Base-by-base conservation (phyloP, 345 rosid species). In the Clausena lansium region DNA sequence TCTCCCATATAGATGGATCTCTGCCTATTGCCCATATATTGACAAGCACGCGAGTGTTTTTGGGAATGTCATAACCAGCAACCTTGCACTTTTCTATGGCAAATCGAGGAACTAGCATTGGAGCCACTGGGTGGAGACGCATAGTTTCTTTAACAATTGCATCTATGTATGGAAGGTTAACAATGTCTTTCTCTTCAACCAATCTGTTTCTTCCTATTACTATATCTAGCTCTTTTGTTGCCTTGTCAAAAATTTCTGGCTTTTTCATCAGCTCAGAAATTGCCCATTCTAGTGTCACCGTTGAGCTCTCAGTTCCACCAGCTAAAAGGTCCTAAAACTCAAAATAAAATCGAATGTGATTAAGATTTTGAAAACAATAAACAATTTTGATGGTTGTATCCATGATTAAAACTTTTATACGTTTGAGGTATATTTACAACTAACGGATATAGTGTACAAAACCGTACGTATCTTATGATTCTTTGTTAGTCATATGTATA, bases 121-220 rank as follows among this genome's bases (percentile, higher is more conserved):
- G 91, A 6, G 91, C 94, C 14, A 89, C 89, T 0, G 91, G 92
- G 75, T 89, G 94, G 27, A 88, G 54, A n/a, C 94, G 82, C 92
- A 88, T 89, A 1, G 87, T 81, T 78, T 91, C 94, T 41, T 89
- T 89, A 4, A 78, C 76, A 2, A 91, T 88, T 9, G 90, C 83
- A 17, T 81, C 52, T 4, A 91, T 60, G 58, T 20, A 91, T 9
- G 91, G 90, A 9, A 91, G 66, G 17, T 81, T 84, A 2, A 32
- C 81, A 0, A 89, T 83, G 82, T 91, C 96, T 14, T 80, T 82
- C 82, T 91, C 96, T 73, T 82, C 79, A 8, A 87, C 89, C 90
- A 89, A 87, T 73, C 89, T 74, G 1, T 85, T 86, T 59, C 71
- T 76, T 5, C 93, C 95, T 0, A 91, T 85, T 5, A 89, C n/a